Percentiles rank a stretch among this genome's conserved stretches.
phyloP scores from a whole-genome alignment of 2,329 filamentous ascomycete species.

The Torrubiella hemipterigena region DNA sequence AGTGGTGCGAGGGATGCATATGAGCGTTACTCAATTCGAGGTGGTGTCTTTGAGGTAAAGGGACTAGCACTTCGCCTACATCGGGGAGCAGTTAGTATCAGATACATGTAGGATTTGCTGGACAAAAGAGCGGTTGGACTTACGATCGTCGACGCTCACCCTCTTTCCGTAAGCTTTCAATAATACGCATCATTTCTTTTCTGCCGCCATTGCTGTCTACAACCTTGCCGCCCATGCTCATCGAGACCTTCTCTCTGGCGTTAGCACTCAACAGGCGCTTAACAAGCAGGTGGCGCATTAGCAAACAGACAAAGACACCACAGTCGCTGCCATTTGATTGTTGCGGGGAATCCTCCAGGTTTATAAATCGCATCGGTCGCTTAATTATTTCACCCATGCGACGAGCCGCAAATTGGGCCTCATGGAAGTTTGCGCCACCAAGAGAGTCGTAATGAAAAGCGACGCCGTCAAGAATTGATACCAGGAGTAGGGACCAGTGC shows the following conservation, averaged over 20 bases:
- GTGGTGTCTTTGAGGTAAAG: conserved; percentile 26
- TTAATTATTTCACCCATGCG: conserved; percentile 60
- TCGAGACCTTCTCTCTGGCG: conserved; percentile 75
- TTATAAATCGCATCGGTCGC: conserved; percentile 59
- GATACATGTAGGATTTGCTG: not conserved
- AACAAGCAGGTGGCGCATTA: conserved; percentile 88
- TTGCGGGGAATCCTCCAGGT: conserved; percentile 75
- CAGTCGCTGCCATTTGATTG: conserved; percentile 92
- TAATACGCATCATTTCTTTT: conserved; percentile 85
- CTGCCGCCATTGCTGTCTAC: conserved; percentile 70
- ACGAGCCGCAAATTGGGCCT: conserved; percentile 57
- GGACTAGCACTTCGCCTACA: conserved; percentile 25
- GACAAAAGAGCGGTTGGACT: conserved; percentile 24
- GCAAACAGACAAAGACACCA: conserved; percentile 87
- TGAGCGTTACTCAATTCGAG: conserved; percentile 32
- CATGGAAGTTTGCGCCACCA: conserved; percentile 58
- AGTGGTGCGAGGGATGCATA: too few species aligned
- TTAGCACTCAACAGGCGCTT: conserved; percentile 71
- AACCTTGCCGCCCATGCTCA: conserved; percentile 80
- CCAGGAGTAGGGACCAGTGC: conserved; percentile 89
- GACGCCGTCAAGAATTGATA: conserved; percentile 76
- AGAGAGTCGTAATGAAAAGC: conserved; percentile 96
- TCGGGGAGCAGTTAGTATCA: not conserved
- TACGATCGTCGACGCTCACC: conserved; percentile 74
- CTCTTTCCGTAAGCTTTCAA: conserved; percentile 77